These are phyloP conservation scores for Cyclotella cryptica DNA, from an alignment of 108 stramenopile species.

Conservation along the genomic window DNA sequence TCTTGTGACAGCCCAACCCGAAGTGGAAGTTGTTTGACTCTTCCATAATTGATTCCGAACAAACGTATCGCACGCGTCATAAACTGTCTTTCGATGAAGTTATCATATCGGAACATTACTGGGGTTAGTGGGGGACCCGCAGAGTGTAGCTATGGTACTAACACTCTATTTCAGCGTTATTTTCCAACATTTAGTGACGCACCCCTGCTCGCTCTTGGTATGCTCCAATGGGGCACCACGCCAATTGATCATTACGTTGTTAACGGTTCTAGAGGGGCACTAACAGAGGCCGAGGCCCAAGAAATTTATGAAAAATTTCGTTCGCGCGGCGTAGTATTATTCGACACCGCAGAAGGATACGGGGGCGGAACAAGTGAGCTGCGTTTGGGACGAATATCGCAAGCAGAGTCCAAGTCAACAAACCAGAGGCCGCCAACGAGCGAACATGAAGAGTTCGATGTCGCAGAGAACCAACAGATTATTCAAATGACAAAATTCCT, in stretches of 20 bases:
- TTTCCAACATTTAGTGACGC: conserved; percentile 13
- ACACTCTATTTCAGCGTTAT: conserved; percentile 24
- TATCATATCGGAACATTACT: too few species aligned
- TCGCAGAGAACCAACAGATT: conserved; percentile 7
- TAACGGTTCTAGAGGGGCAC: conserved; percentile 55
- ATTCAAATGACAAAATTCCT: conserved; percentile 77
- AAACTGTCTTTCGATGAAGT: too few species aligned
- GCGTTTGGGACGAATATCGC: conserved; percentile 52
- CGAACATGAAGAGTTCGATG: conserved; percentile 14
- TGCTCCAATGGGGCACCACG: conserved; percentile 75
- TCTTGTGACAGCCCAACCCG: too few species aligned
- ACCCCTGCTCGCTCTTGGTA: conserved; percentile 50
- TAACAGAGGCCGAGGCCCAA: conserved; percentile 40
- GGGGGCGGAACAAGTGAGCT: conserved; percentile 77
- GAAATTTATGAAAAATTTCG: conserved; percentile 43
- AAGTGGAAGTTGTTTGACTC: too few species aligned
- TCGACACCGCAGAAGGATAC: conserved; percentile 86
- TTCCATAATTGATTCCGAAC: too few species aligned
- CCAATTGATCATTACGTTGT: conserved; percentile 59
- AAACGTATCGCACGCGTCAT: too few species aligned
- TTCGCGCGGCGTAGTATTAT: conserved; percentile 57
- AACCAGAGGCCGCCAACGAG: not conserved
- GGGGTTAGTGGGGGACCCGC: too few species aligned
- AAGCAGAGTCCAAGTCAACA: conserved; percentile 6
- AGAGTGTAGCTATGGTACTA: not conserved